phyloP scores from a whole-genome alignment of 768 basidiomycete genomes.

The Boletus sp. region DNA sequence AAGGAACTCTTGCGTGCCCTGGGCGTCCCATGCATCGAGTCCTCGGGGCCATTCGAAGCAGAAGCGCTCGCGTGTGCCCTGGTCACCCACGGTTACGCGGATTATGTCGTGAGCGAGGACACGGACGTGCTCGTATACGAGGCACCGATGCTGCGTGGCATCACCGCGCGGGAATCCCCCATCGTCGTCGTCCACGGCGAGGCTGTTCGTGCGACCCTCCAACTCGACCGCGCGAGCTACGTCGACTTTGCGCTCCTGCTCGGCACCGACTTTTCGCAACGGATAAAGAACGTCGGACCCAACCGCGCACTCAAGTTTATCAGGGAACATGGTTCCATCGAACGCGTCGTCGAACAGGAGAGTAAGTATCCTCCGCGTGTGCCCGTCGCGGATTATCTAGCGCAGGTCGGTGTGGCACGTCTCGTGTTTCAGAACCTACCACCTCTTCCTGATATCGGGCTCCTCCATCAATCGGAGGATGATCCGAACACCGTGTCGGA shows the following conservation, averaged over 20 bases:
- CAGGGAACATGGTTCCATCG: constrained; percentile 67
- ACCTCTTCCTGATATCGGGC: constrained; percentile 46
- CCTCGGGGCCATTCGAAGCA: constrained; percentile 71
- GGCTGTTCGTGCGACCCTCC: constrained; percentile 56
- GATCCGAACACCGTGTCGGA: constrained; percentile 44
- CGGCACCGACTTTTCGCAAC: constrained; percentile 87
- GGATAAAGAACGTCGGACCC: constrained; percentile 83
- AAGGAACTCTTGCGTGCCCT: constrained; percentile 69
- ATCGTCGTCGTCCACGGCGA: constrained; percentile 63
- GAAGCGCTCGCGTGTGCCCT: constrained; percentile 83
- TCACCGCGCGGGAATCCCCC: constrained; percentile 59
- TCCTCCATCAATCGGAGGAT: constrained; percentile 35
- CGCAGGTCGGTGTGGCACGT: constrained; percentile 61
- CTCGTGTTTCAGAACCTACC: constrained; percentile 66
- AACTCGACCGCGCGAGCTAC: constrained; percentile 56
- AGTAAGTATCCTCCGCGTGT: constrained; percentile 51
- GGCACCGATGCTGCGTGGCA: constrained; percentile 77
- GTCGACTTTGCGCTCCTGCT: constrained; percentile 86
- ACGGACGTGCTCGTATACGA: constrained; percentile 84
- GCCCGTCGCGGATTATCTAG: constrained; percentile 53
- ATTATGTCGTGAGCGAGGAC: constrained; percentile 91
- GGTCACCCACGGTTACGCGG: constrained; percentile 70
- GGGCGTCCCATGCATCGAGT: constrained; percentile 78
- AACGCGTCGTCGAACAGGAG: constrained; percentile 56
- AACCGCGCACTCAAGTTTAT: constrained; percentile 75